Percentiles rank a stretch among this genome's conserved stretches.
Evolutionary conservation across 2,329 filamentous ascomycete genomes (phyloP).

Genomic region (Chrysosporium keratinophilum): DNA sequence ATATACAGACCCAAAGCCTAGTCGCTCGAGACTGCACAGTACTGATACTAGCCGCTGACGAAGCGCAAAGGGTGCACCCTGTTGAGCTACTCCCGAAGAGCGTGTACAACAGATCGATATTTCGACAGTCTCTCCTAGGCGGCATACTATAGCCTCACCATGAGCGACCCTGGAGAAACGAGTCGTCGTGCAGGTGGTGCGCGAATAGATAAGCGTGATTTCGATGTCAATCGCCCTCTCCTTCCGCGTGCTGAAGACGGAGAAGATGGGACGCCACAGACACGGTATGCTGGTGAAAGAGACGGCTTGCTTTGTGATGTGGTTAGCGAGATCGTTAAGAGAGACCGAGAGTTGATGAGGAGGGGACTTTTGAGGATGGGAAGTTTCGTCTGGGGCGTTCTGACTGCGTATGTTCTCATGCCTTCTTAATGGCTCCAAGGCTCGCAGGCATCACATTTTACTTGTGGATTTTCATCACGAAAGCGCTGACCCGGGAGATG

Average conservation of each 20-base stretch:
- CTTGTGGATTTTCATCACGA: too few relatives aligned
- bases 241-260: constrained; percentile 11
- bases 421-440: constrained; percentile 4
- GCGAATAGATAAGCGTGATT: constrained; percentile 38
- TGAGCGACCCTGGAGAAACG: not conserved
- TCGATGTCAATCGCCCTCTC: constrained; percentile 35
- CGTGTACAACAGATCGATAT: too few relatives aligned
- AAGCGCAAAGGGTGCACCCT: too few relatives aligned
- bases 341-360: constrained; percentile 46
- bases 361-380: constrained; percentile 44
- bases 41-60: too few relatives aligned
- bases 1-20: too few relatives aligned
- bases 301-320: constrained; percentile 48
- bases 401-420: constrained; percentile 43
- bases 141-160: not conserved
- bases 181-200: not conserved
- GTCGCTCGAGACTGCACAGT: too few relatives aligned
- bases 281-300: constrained; percentile 15
- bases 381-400: constrained; percentile 51
- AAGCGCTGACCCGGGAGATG: constrained; percentile 6
- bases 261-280: not conserved
- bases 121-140: not conserved
- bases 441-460: too few relatives aligned
- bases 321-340: constrained; percentile 49
- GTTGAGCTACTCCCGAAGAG: too few relatives aligned